These are phyloP conservation scores for Paxillus involutus DNA, from an alignment of 768 basidiomycete genomes.

Conservation along the genomic window DNA sequence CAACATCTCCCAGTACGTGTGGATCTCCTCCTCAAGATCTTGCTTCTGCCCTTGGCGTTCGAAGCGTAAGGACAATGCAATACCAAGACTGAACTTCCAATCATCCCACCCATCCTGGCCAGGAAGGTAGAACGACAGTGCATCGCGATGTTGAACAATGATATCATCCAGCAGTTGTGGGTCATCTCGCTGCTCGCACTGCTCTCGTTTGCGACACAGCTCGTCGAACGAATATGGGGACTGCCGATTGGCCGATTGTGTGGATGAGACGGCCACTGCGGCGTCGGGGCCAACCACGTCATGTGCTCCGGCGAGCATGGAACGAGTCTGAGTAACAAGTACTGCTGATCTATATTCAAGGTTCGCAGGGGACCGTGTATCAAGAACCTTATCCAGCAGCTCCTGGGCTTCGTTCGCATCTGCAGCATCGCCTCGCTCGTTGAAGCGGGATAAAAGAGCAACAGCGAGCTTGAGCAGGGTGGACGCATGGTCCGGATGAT, in stretches of 20 bases:
- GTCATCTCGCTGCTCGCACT: too few relatives aligned
- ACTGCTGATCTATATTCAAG: not conserved
- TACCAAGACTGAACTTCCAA: not conserved
- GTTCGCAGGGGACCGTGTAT: not conserved
- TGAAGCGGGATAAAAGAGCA: slow-evolving; percentile 1
- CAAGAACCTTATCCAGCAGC: not conserved
- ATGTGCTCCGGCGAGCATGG: not conserved
- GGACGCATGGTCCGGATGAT: slow-evolving; percentile 6
- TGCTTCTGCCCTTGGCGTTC: not conserved
- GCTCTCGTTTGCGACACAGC: too few relatives aligned
- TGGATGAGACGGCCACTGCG: not conserved
- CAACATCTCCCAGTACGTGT: not conserved
- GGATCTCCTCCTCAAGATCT: not conserved
- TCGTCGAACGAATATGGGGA: not conserved
- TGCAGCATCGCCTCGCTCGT: not conserved
- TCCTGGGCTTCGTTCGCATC: not conserved
- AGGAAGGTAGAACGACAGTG: not conserved
- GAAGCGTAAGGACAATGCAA: not conserved
- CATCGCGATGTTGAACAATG: too few relatives aligned
- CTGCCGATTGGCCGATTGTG: too few relatives aligned
- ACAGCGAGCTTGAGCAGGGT: slow-evolving; percentile 4
- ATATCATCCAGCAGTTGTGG: too few relatives aligned
- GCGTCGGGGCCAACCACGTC: not conserved
- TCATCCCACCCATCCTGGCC: not conserved
- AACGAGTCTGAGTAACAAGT: not conserved